Base-by-base conservation (phyloP, 108 stramenopile species). In the Pseudonitzschia multistriata region DNA sequence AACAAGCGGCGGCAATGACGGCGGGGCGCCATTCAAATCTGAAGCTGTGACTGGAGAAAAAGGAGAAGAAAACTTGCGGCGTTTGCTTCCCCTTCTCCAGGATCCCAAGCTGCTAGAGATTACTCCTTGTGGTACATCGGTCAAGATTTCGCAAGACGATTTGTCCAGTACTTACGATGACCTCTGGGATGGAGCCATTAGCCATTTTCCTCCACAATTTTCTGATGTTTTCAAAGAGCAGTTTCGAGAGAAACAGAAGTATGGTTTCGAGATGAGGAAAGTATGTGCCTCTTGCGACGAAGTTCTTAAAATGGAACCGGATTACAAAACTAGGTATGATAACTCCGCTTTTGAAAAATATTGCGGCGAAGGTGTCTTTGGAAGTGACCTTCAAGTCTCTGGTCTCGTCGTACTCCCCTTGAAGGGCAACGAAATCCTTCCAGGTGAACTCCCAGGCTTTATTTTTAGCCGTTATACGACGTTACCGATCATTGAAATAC, bases 381-480 rank as follows among this genome's bases (percentile, higher is more conserved):
- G 64, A 2, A 13, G 14, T 22, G 42, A 65, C 48, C 33, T 7
- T 48, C 22, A 22, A 5, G 42, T 47, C 42, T 65, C 64, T 42
- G 64, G 64, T n/a, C 42, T 65, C 48, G 27, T 65, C 8, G 1
- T 37, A 11, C 10, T 47, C 47, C 64, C 64, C 15, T 45, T 45
- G 42, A 17, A 45, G 8, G 42, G 17, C 2, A 17, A 17, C 17
- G 8, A 17, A 2, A 13, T 17, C 17, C 13, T 45, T 45, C 42
- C 15, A 45, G 8, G 42, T 8, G 42, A 17, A 45, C 15, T 45
- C 7, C 42, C 42, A 17, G 42, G 42, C 42, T 45, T 6, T 45
- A 17, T 45, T 45, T 45, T 1, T 45, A 8, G 42, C 42, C 42
- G 42, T 45, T 1, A 1, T 4, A 6, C 42, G 15, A 45, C 13